phyloP scores from a whole-genome alignment of 139 green algal genomes.

The Tetratostichococcus sp. region DNA sequence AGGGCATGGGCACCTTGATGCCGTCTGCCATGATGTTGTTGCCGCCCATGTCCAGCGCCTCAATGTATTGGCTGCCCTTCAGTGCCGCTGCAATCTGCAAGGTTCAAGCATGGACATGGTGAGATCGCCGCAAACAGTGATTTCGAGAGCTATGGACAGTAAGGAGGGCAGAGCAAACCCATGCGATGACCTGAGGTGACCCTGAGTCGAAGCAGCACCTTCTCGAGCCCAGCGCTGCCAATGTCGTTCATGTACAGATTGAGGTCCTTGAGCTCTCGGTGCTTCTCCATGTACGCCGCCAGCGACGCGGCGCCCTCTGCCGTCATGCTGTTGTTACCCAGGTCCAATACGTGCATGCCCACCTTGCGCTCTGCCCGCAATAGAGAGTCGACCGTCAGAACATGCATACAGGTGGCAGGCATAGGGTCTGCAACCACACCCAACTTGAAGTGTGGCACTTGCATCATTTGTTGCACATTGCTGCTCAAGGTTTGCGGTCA shows the following conservation, averaged over 20 bases:
- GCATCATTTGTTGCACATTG: too few species aligned
- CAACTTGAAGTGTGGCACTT: too few species aligned
- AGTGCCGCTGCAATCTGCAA: conserved; percentile 57
- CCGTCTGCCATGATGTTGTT: conserved; percentile 89
- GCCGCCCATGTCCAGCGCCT: conserved; percentile 86
- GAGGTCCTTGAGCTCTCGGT: conserved; percentile 66
- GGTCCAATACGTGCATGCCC: conserved; percentile 69
- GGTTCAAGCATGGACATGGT: too few species aligned
- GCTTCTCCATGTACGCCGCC: conserved; percentile 63
- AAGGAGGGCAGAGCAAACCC: too few species aligned
- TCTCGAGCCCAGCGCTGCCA: conserved; percentile 64
- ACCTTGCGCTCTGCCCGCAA: background rate
- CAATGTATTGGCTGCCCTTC: conserved; percentile 54
- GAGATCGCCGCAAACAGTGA: too few species aligned
- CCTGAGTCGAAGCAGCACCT: conserved; percentile 33
- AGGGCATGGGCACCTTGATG: conserved; percentile 24
- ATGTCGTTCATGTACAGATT: conserved; percentile 99
- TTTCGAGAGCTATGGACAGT: too few species aligned
- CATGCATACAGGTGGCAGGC: too few species aligned
- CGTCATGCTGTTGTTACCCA: conserved; percentile 90
- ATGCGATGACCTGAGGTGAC: too few species aligned
- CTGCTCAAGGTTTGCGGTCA: too few species aligned
- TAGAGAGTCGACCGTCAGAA: background rate
- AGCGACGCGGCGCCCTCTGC: conserved; percentile 59
- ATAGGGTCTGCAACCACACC: too few species aligned